Percentiles rank a stretch among this genome's conserved stretches.
phyloP scores from a whole-genome alignment of 805 yeast genomes.

The Metschnikowia peoriensis region DNA sequence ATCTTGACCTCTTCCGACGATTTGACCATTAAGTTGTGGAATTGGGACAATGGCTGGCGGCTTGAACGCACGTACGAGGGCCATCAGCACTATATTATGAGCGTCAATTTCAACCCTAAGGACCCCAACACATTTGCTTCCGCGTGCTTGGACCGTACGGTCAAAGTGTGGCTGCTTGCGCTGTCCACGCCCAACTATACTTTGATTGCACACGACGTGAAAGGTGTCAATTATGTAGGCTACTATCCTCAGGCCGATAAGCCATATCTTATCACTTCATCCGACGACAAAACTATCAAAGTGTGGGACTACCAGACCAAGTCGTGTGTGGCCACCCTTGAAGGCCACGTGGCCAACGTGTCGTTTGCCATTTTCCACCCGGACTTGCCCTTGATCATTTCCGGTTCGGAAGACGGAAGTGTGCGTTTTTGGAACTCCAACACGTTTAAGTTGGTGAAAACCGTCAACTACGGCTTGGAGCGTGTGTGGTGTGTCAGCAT shows the following conservation, averaged over 20 bases:
- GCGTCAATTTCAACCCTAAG: constrained; percentile 92
- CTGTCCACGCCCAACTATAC: constrained; percentile 88
- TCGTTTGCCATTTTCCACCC: constrained; percentile 98
- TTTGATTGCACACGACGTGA: constrained; percentile 82
- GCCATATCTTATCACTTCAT: constrained; percentile 88
- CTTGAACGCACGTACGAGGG: constrained; percentile 91
- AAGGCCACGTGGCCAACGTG: constrained; percentile 92
- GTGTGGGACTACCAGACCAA: constrained; percentile 98
- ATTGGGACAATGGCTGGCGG: constrained; percentile 95
- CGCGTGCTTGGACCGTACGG: constrained; percentile 94
- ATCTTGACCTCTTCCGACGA: constrained; percentile 90
- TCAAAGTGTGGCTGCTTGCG: constrained; percentile 94
- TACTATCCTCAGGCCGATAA: constrained; percentile 97
- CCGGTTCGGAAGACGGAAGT: constrained; percentile 97
- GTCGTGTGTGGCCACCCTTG: constrained; percentile 88
- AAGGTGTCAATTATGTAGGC: constrained; percentile 94
- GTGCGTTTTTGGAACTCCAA: constrained; percentile 93
- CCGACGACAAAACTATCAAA: constrained; percentile 86
- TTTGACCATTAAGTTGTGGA: constrained; percentile 89
- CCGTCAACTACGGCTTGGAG: constrained; percentile 87
- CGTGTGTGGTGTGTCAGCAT: constrained; percentile 94
- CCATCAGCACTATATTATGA: constrained; percentile 93
- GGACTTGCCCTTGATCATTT: constrained; percentile 88
- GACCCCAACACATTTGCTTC: constrained; percentile 97
- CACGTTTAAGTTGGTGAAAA: constrained; percentile 90